A percentile compares a stretch with the other conserved stretches of the same genome.
These are phyloP conservation scores for Nicotiana noctiflora DNA, from an alignment of 257 asterid genomes.

Conservation along the genomic window DNA sequence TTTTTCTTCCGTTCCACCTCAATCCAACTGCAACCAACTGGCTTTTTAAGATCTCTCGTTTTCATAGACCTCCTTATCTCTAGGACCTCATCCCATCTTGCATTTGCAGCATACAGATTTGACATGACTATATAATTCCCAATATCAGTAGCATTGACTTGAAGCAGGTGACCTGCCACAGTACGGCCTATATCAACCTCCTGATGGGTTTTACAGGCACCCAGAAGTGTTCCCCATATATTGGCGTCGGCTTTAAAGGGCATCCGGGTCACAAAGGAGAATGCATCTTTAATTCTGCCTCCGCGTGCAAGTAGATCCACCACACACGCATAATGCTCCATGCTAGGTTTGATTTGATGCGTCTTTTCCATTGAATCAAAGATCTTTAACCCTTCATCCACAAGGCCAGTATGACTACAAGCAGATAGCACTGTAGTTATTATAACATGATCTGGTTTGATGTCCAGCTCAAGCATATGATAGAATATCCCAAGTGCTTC, in stretches of 20 bases:
- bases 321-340: slow-evolving; percentile 77
- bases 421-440: slow-evolving; percentile 73
- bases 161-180: slow-evolving; percentile 41
- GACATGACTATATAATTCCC: slow-evolving; percentile 71
- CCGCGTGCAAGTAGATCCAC: slow-evolving; percentile 82
- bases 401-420: slow-evolving; percentile 76
- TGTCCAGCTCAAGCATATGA: slow-evolving; percentile 51
- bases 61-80: slow-evolving; percentile 69
- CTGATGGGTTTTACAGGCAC: slow-evolving; percentile 67
- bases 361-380: slow-evolving; percentile 45
- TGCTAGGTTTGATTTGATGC: slow-evolving; percentile 50
- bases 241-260: slow-evolving; percentile 53
- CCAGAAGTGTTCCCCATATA: slow-evolving; percentile 70
- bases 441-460: slow-evolving; percentile 63
- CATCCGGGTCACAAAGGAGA: slow-evolving; percentile 44
- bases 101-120: slow-evolving; percentile 72
- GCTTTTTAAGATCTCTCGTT: slow-evolving; percentile 63
- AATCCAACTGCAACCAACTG: slow-evolving; percentile 95
- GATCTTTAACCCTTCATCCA: slow-evolving; percentile 55
- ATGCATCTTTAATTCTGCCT: slow-evolving; percentile 62
- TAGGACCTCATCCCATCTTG: slow-evolving; percentile 71
- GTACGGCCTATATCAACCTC: slow-evolving; percentile 49
- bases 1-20: slow-evolving; percentile 53
- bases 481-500: slow-evolving; percentile 48
- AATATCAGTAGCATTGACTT: slow-evolving; percentile 33